phyloP scores from a whole-genome alignment of 1,284 basidiomycete species.

The Ustilago hordei region DNA sequence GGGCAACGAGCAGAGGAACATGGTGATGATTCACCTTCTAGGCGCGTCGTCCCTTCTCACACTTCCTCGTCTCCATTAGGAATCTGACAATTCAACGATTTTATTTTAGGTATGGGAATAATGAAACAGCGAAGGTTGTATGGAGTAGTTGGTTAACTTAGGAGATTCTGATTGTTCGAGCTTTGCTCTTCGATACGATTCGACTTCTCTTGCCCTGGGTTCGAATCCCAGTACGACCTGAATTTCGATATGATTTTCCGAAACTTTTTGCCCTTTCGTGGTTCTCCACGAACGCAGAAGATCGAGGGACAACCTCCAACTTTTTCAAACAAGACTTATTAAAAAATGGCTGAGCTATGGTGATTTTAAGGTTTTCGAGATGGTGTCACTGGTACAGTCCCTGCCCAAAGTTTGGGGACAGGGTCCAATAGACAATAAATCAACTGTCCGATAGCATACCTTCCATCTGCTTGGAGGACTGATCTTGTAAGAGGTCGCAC shows the following conservation, averaged over 20 bases:
- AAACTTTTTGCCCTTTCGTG: constrained; percentile 14
- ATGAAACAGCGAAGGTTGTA: constrained; percentile 31
- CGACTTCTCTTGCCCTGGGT: constrained; percentile 57
- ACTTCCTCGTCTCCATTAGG: neutral
- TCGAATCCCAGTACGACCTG: constrained; percentile 57
- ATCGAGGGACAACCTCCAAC: neutral
- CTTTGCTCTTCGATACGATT: constrained; percentile 12
- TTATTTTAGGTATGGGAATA: neutral
- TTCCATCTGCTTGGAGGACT: too few species aligned
- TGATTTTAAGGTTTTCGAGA: neutral
- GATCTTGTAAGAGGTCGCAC: too few species aligned
- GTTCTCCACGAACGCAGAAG: neutral
- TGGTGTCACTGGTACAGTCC: neutral
- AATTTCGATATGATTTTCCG: neutral
- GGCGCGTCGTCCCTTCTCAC: neutral
- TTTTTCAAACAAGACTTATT: neutral
- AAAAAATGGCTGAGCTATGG: neutral
- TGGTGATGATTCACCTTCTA: constrained; percentile 27
- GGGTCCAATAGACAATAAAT: too few species aligned
- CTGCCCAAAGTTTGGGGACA: too few species aligned
- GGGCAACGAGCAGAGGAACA: neutral
- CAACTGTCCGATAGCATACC: too few species aligned
- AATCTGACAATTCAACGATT: fast-evolving
- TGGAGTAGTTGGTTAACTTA: constrained; percentile 59
- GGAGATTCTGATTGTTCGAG: constrained; percentile 47